Conservation (phyloP, 2,329 filamentous ascomycete species). For the Cladosporium sp. region DNA sequence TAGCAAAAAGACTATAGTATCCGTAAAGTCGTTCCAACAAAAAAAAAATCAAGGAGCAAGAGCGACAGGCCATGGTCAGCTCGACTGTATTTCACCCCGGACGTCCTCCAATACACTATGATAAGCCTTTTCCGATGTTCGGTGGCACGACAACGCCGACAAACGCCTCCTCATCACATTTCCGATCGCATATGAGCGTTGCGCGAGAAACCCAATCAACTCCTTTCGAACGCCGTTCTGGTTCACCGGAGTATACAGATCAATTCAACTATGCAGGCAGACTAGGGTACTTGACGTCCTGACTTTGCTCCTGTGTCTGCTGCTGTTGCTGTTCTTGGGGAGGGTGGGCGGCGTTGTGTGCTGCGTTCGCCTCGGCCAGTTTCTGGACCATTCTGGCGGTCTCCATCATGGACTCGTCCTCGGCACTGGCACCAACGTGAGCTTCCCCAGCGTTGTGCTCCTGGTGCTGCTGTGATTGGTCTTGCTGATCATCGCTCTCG, state of each 20-base stretch:
- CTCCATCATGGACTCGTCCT: conserved; percentile 15
- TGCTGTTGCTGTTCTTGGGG: neutral
- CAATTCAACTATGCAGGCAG: neutral
- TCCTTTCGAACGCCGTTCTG: conserved; percentile 4
- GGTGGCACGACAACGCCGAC: neutral
- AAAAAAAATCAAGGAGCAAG: neutral
- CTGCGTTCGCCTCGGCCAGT: conserved; percentile 15
- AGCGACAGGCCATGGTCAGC: neutral
- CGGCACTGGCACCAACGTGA: conserved; percentile 14
- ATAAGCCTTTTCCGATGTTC: neutral
- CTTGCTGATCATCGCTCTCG: conserved; percentile 31
- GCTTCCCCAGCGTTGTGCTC: conserved; percentile 8
- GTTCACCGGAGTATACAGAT: neutral
- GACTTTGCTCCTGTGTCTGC: neutral
- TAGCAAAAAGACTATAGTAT: neutral
- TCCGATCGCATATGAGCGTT: neutral
- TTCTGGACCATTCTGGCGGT: conserved; percentile 24
- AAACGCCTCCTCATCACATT: conserved; percentile 2
- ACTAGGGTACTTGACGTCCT: conserved; percentile 11
- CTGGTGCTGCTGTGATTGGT: conserved; percentile 9
- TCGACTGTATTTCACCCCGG: neutral
- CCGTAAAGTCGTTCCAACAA: conserved; percentile 3
- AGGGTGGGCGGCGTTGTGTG: conserved; percentile 5
- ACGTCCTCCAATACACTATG: neutral
- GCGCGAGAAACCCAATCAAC: neutral